A percentile compares a stretch with the other conserved stretches of the same genome.
Evolutionary conservation across 371 early-diverging fungal genomes (phyloP).

Genomic region (Neoconidiobolus thromboides): DNA sequence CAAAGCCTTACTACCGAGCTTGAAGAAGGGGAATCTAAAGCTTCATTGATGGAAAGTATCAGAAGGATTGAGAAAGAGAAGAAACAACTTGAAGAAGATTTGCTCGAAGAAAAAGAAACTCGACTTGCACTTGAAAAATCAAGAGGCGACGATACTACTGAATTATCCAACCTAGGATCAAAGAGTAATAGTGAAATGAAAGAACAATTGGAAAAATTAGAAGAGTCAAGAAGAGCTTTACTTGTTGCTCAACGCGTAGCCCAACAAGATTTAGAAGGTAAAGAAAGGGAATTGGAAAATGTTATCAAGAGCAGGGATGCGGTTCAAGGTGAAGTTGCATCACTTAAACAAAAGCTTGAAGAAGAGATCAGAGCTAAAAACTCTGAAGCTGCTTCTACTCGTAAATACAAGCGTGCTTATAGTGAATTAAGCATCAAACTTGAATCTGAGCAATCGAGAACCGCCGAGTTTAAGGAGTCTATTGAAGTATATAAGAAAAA

Average conservation of each 20-base stretch:
- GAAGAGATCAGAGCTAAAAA: constrained; percentile 34
- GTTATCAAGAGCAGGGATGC: constrained; percentile 17
- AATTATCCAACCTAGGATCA: constrained; percentile 28
- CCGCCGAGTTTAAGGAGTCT: constrained; percentile 32
- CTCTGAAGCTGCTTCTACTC: constrained; percentile 15
- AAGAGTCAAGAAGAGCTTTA: constrained; percentile 57
- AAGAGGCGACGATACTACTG: constrained; percentile 18
- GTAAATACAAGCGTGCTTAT: constrained; percentile 14
- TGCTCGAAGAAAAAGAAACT: constrained; percentile 36
- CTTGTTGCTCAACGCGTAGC: constrained; percentile 47
- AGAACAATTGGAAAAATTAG: constrained; percentile 45
- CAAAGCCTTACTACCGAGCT: constrained; percentile 32
- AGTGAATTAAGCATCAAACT: constrained; percentile 19
- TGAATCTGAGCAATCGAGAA: constrained; percentile 18
- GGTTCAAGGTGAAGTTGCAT: constrained; percentile 49
- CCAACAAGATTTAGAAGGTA: constrained; percentile 55
- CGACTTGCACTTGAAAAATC: constrained; percentile 25
- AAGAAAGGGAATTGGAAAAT: constrained; percentile 34
- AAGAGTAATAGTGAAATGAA: constrained; percentile 37
- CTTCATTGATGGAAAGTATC: constrained; percentile 26
- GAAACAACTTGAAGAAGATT: constrained; percentile 29
- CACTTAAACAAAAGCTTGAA: constrained; percentile 34
- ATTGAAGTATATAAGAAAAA: constrained; percentile 26
- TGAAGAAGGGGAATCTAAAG: constrained; percentile 28
- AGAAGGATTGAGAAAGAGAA: constrained; percentile 41